Evolutionary conservation across 345 rosid species (phyloP).

Genomic region (Raphanus raphanistrum): DNA sequence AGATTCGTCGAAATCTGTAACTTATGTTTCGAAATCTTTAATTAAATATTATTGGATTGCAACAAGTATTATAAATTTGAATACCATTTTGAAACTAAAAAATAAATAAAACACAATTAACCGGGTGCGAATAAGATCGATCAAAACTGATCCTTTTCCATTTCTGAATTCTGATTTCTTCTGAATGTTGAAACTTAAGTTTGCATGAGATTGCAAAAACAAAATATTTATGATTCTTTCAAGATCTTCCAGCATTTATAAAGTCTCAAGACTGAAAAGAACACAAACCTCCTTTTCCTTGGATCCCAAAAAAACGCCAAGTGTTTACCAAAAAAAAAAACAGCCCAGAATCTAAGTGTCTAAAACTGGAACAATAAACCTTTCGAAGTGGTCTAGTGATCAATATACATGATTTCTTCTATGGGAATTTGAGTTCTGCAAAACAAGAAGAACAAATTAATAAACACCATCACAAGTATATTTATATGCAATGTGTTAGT

Average conservation of each 20-base stretch:
- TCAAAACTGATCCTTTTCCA: not conserved
- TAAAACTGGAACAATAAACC: conserved; percentile 5
- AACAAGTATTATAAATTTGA: not conserved
- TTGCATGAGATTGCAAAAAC: not conserved
- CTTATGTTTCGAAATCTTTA: not conserved
- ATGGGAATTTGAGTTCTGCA: conserved; percentile 44
- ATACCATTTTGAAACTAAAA: not conserved
- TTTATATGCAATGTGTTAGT: not conserved
- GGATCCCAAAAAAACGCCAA: conserved; percentile 1
- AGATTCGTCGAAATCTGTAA: not conserved
- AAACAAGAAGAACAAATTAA: not conserved
- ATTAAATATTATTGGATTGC: not conserved
- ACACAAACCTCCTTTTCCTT: not conserved
- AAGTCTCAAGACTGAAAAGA: not conserved
- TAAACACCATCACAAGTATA: not conserved
- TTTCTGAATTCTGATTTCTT: not conserved
- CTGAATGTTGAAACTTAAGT: not conserved
- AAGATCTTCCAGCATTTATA: conserved; percentile 2
- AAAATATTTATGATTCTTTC: not conserved
- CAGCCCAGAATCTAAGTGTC: not conserved
- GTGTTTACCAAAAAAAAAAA: not conserved
- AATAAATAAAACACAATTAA: not conserved
- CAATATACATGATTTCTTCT: conserved; percentile 58
- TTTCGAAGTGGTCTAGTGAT: conserved; percentile 25
- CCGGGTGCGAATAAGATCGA: not conserved